Base-by-base conservation (phyloP, 768 basidiomycete species). In the Cystobasidium ongulense region DNA sequence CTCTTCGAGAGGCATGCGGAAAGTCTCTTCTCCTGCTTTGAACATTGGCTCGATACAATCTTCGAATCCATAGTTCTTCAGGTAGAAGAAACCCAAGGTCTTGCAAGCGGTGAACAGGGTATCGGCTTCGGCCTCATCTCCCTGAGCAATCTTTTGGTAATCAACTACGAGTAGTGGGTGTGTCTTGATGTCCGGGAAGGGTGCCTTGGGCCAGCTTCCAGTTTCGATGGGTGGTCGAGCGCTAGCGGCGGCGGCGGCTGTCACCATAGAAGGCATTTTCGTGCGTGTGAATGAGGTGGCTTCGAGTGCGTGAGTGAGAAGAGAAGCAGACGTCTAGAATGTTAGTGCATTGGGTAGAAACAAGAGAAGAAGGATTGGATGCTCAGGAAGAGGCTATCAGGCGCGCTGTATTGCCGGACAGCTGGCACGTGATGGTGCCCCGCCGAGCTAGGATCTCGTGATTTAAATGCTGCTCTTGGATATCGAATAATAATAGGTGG, bases 31-130 rank as follows among this genome's bases (percentile, higher is more conserved):
- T 8, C 86, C 86, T 79, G 87, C 83, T 1, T 84, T 83, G 74
- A 87, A 87, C 85, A 88, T 86, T 0, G 78, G 81, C 35, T 84
- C 77, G 13, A 59, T 35, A 10, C 15, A 13, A 7, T 82, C 85
- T 52, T 85, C 84, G 1, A 82, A 83, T 1, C 84, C 87, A 76
- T 87, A 86, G 74, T 87, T 86, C 77, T 85, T 86, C 46, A 88
- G 62, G 86, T 87, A 88, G 86, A 87, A 89, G 79, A 89, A 88
- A 1, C 87, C 87, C 0, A 88, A 82, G 54, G 84, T 82, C 0
- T 85, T 87, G 8, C 84, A 85, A 0, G 87, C 87, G 59, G 84
- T 80, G 85, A 85, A 87, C 1, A 89, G 82, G 62, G 81, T 82
- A 39, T 85, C 82, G 8, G 84, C 82, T 77, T 88, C 87, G 1